phyloP scores from a whole-genome alignment of 2,329 filamentous ascomycete species.

The Sphaerulina musiva region DNA sequence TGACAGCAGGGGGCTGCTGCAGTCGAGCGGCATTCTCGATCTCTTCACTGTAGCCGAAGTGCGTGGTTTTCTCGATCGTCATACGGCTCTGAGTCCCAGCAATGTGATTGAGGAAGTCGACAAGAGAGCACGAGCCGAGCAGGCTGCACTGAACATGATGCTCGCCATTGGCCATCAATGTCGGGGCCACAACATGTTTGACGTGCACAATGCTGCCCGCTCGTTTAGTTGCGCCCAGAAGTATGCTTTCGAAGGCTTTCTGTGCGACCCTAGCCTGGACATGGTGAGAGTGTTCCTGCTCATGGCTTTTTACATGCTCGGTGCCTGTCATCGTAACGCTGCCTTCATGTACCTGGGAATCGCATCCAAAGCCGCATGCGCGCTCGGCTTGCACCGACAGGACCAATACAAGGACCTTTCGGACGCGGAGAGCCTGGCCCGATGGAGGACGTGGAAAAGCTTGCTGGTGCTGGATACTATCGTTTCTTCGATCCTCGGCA shows the following conservation, averaged over 20 bases:
- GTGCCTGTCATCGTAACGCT: slow-evolving; percentile 52
- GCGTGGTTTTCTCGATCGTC: slow-evolving; percentile 16
- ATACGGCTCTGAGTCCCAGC: slow-evolving; percentile 19
- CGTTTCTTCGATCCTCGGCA: slow-evolving; percentile 45
- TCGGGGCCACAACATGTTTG: slow-evolving; percentile 15
- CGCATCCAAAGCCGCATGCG: slow-evolving; percentile 52
- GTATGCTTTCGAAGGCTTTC: slow-evolving; percentile 46
- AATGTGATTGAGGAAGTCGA: slow-evolving; percentile 19
- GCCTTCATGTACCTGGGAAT: slow-evolving; percentile 60
- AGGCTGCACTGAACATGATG: slow-evolving; percentile 34
- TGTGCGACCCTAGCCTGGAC: slow-evolving; percentile 50
- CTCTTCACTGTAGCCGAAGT: slow-evolving; percentile 31
- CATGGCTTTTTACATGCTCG: slow-evolving; percentile 56
- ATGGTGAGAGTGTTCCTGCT: slow-evolving; percentile 49
- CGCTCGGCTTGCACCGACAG: slow-evolving; percentile 49
- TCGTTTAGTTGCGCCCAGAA: slow-evolving; percentile 46
- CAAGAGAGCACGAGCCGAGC: slow-evolving; percentile 35
- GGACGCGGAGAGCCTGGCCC: slow-evolving; percentile 22
- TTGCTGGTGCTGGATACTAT: slow-evolving; percentile 45
- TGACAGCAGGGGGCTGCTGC: slow-evolving; percentile 19
- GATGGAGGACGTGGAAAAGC: slow-evolving; percentile 43
- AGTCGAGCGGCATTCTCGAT: slow-evolving; percentile 41
- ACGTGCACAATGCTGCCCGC: slow-evolving; percentile 30
- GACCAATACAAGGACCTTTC: slow-evolving; percentile 19
- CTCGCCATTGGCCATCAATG: slow-evolving; percentile 51